Percentiles rank a stretch among this genome's conserved stretches.
These are phyloP conservation scores for Capsicum chinense DNA, from an alignment of 257 asterid genomes.

Conservation along the genomic window DNA sequence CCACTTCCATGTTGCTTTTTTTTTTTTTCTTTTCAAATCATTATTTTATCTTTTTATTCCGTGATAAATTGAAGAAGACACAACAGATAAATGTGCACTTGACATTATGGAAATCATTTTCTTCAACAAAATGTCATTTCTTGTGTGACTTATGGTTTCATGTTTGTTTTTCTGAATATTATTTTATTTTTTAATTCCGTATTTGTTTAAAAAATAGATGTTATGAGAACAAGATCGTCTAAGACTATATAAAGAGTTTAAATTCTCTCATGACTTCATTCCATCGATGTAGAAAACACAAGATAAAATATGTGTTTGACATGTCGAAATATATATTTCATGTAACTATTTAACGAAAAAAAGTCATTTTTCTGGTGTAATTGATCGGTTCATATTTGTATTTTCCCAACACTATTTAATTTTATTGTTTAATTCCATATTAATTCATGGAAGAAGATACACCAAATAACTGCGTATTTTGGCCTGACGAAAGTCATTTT, in stretches of 20 bases:
- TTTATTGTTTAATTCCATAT: not conserved
- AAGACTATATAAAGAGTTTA: too few species aligned
- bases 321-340: not conserved
- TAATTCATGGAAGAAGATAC: not conserved
- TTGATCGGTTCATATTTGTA: too few species aligned
- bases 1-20: conserved; percentile 27
- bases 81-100: not conserved
- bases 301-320: not conserved
- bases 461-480: not conserved
- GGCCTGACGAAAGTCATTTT: not conserved
- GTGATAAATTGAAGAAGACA: not conserved
- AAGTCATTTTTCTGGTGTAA: too few species aligned
- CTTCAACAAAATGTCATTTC: not conserved
- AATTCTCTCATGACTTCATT: too few species aligned
- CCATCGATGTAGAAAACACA: not conserved
- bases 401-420: not conserved
- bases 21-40: conserved; percentile 3
- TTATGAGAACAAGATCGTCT: too few species aligned
- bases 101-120: not conserved
- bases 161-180: not conserved
- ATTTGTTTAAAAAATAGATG: too few species aligned
- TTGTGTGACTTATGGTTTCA: not conserved
- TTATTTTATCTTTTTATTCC: not conserved
- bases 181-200: too few species aligned
- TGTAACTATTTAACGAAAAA: too few species aligned